These are phyloP conservation scores for Scutellaria galericulata DNA, from an alignment of 257 asterid species.

Conservation along the genomic window DNA sequence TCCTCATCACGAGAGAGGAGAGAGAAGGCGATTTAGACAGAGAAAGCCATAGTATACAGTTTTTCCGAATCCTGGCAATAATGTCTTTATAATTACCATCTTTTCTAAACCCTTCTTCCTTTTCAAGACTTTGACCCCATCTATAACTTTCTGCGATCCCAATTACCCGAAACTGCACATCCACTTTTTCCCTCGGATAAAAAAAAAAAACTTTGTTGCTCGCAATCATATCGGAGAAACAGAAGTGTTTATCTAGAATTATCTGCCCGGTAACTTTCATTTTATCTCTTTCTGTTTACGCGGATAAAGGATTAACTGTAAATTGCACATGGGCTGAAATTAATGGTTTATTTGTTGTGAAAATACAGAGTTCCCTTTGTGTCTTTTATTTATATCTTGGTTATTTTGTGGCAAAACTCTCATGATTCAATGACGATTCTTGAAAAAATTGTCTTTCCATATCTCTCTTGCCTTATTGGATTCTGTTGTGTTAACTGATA, in stretches of 20 bases:
- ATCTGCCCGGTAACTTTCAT: constrained; percentile 30
- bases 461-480: neutral
- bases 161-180: neutral
- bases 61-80: constrained; percentile 27
- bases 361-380: neutral
- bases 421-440: no score
- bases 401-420: neutral
- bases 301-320: neutral
- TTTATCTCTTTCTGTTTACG: neutral
- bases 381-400: neutral
- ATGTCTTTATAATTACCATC: constrained; percentile 37
- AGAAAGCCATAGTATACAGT: neutral
- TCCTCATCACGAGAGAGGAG: neutral
- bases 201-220: neutral
- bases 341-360: neutral
- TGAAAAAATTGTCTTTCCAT: no score
- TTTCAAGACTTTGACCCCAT: constrained; percentile 42
- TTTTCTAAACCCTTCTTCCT: constrained; percentile 19
- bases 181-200: neutral
- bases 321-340: neutral
- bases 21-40: constrained; percentile 1
- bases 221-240: constrained; percentile 16
- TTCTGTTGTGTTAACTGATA: constrained; percentile 6
- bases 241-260: neutral
- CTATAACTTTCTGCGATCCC: constrained; percentile 27